Base-by-base conservation (phyloP, 2,329 filamentous ascomycete genomes). In the Exophiala xenobiotica region DNA sequence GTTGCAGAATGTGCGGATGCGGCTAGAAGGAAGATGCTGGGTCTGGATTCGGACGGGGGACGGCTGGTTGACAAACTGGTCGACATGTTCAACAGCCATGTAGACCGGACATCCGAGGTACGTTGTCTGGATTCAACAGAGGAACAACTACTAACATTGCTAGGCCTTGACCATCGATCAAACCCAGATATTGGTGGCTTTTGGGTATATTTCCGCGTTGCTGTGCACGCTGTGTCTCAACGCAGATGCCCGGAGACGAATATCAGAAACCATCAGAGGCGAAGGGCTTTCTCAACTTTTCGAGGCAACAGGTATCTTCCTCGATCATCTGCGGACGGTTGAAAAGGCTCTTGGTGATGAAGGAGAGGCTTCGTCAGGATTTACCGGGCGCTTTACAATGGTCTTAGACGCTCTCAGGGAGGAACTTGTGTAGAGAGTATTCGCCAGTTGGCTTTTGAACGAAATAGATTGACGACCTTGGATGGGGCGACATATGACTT, bases 141-240 rank as follows among this genome's bases (percentile, higher is more conserved):
- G 20, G 16, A 38, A 49, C 20, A 44, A 27, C 56, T 63, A 49
- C 61, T 55, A 33, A 54, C 39, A 44, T 45, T 9, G 24, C 4
- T 48, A 80, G 76, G 78, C 77, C 49, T 68, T 76, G 56, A 79
- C 77, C 4, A 70, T 80, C 51, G 70, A 89, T 63, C 88, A 91
- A 65, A 85, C 85, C 20, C 84, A 87, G 53, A 78, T 87, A 44
- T 90, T 91, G 60, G 90, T 97, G 22, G 85, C 87, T 1, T 83
- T 92, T 66, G 91, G 90, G 12, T 96, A 96, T 66, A 76, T 96
- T 19, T 85, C 90, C 0, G 85, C 96, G 11, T 75, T 96, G 4
- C 77, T 97, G 2, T 89, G 90, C 14, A 93, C 90, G 59, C 73
- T 96, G 19, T 90, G 84, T 60, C 74, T 93, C 22, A 74, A 80